phyloP scores from a whole-genome alignment of 768 basidiomycete species.

The Phylloporus sp. region DNA sequence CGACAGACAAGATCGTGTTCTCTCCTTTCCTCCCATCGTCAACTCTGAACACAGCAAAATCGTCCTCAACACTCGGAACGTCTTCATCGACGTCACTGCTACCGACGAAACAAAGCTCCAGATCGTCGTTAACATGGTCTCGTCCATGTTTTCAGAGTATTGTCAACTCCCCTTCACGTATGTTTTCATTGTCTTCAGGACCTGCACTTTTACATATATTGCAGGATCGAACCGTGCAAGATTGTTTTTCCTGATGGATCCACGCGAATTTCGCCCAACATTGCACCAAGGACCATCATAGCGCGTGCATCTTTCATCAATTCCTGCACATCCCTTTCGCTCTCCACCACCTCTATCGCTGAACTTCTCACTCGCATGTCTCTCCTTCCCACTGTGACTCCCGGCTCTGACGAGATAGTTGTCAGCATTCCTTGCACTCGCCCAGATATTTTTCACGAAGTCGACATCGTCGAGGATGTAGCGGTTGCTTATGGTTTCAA shows the following conservation, averaged over 20 bases:
- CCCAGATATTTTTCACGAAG: slow-evolving; percentile 96
- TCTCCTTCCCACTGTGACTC: slow-evolving; percentile 47
- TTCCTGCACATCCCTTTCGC: slow-evolving; percentile 83
- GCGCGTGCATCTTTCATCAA: slow-evolving; percentile 92
- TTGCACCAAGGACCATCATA: slow-evolving; percentile 63
- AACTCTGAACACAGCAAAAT: slow-evolving; percentile 98
- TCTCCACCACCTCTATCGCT: slow-evolving; percentile 61
- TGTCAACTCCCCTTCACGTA: slow-evolving; percentile 89
- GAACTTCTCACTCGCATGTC: slow-evolving; percentile 82
- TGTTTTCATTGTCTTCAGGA: slow-evolving; percentile 22
- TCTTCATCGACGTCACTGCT: slow-evolving; percentile 96
- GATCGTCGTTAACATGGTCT: slow-evolving; percentile 91
- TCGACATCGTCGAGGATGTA: slow-evolving; percentile 97
- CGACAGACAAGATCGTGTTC: slow-evolving; percentile 78
- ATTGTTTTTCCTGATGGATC: slow-evolving; percentile 76
- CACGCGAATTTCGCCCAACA: slow-evolving; percentile 71
- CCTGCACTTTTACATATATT: neutral
- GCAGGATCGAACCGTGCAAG: slow-evolving; percentile 89
- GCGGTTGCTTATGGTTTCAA: slow-evolving; percentile 99
- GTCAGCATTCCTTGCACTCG: slow-evolving; percentile 90
- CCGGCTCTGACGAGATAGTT: slow-evolving; percentile 56
- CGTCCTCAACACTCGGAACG: slow-evolving; percentile 83
- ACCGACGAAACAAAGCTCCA: slow-evolving; percentile 95
- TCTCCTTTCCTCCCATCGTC: slow-evolving; percentile 98
- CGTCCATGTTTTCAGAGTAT: slow-evolving; percentile 98